Evolutionary conservation across 305 asterid species (phyloP), one percentile per base, ranked within the genome.

Genomic region (Plantago coronopus): DNA sequence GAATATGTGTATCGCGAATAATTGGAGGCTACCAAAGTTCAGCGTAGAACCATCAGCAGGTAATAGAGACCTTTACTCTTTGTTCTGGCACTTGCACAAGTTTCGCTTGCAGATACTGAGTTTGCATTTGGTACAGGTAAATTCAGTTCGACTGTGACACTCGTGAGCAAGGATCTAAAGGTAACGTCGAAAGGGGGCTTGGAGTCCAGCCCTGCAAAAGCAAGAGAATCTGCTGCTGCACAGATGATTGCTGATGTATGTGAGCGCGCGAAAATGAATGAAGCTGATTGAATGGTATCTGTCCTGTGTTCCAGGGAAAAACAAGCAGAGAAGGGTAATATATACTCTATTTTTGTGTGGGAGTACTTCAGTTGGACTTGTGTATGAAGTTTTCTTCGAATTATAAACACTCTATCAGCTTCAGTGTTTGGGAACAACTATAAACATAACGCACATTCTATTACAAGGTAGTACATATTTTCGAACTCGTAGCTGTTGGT

Each of bases 151-250:
- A 57, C 42, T 21, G 78, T 72, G 64, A 23, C 21, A 0, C 57
- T 81, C 25, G 60, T 47, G 19, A 65, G 75, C 44, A 61, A 29
- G 5, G 70, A 60, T 47, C 34, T 60, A 16, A 21, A 62, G 56
- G 62, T 71, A 7, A 27, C 67, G 17, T 49, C 75, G 1, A 40
- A 59, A 57, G 69, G 86, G 40, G 59, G 53, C 22, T 46, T 25
- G 54, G 72, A 59, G 61, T 7, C 62, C 1, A 78, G 65, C 40
- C 81, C 88, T 1, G 3, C 14, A 2, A 77, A 75, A 67, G 86
- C 91, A 38, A 67, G 78, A 68, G 86, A 81, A 48, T 75, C 81
- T 6, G 75, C 78, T 62, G 86, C 86, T 47, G 74, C 82, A 3
- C 53, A 62, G 61, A 76, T 76, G 78, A 70, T 84, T 37, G 55